phyloP scores from a whole-genome alignment of 2,329 filamentous ascomycete species.

The Cladosporium austrohemisphaericum region DNA sequence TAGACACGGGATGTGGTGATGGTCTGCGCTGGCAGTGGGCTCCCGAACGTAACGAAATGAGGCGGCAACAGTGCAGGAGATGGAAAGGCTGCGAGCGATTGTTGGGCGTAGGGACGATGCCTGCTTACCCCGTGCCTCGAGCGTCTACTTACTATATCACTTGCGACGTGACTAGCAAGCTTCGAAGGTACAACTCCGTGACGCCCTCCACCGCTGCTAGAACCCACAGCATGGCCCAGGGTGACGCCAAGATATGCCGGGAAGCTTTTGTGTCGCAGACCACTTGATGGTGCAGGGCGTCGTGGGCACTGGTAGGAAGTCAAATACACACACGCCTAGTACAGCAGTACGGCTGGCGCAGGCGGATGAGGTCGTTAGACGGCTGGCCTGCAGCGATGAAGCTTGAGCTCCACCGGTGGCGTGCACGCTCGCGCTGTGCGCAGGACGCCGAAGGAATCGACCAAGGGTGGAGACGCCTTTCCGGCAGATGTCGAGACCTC shows the following conservation, averaged over 20 bases:
- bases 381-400: slow-evolving; percentile 2
- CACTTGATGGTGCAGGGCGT: slow-evolving; percentile 11
- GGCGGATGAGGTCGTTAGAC: slow-evolving; percentile 3
- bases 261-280: slow-evolving; percentile 11
- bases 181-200: slow-evolving; percentile 9
- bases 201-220: slow-evolving; percentile 6
- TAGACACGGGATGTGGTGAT: slow-evolving; percentile 9
- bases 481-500: slow-evolving; percentile 9
- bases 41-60: slow-evolving; percentile 5
- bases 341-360: slow-evolving; percentile 6
- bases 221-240: slow-evolving; percentile 13
- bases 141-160: slow-evolving; percentile 15
- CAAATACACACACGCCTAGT: slow-evolving; percentile 13
- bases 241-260: slow-evolving; percentile 12
- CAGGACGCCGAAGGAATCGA: slow-evolving; percentile 10
- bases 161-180: slow-evolving; percentile 15
- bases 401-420: slow-evolving; percentile 2
- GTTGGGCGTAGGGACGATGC: slow-evolving; percentile 9
- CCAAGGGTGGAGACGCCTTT: slow-evolving; percentile 7
- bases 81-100: slow-evolving; percentile 12
- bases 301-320: slow-evolving; percentile 8
- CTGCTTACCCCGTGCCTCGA: slow-evolving; percentile 17
- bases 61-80: slow-evolving; percentile 11
- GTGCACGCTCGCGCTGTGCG: not conserved
- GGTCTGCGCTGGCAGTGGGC: slow-evolving; percentile 15